Conservation (phyloP, 192 early-diverging fungal genomes). For the Pecoramyces ruminantium region DNA sequence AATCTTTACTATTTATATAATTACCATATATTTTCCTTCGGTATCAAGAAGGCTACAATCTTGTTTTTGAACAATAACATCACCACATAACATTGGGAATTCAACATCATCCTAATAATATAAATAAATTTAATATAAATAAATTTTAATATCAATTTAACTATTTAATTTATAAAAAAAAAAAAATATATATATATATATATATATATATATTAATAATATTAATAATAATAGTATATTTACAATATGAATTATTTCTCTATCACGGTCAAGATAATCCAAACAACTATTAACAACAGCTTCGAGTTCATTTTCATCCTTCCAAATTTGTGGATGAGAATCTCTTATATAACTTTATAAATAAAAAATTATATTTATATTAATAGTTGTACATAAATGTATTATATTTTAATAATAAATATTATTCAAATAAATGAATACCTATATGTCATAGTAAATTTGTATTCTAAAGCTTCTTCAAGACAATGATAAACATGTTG, state of each 20-base stretch:
- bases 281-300: not conserved
- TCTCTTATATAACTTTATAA: not conserved
- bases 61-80: not conserved
- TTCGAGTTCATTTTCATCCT: not conserved
- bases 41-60: not conserved
- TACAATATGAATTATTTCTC: not conserved
- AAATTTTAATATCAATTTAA: too few species aligned
- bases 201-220: too few species aligned
- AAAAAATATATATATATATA: too few species aligned
- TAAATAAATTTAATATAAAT: too few species aligned
- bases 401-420: too few species aligned
- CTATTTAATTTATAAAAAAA: too few species aligned
- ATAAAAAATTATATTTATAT: too few species aligned
- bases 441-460: not conserved
- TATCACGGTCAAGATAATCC: not conserved
- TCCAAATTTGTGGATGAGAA: not conserved
- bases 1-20: not conserved
- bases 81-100: not conserved
- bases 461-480: not conserved
- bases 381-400: too few species aligned
- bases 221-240: too few species aligned
- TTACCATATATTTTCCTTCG: not conserved
- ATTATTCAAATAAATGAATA: not conserved
- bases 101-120: not conserved
- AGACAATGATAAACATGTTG: not conserved